Evolutionary conservation across 345 rosid genomes (phyloP).

Genomic region (Cardiospermum halicacabum): DNA sequence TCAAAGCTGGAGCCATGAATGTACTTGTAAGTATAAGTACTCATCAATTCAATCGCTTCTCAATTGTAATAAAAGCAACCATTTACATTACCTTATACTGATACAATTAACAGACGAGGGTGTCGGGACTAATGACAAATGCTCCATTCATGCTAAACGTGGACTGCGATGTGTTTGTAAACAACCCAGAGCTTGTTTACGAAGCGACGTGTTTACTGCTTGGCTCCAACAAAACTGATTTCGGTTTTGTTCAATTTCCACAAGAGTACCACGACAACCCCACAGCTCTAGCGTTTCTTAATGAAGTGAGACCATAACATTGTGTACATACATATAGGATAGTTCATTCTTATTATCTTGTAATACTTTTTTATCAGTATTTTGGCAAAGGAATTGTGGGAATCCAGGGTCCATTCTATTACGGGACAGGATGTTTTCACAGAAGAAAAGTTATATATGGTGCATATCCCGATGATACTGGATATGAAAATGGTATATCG

Average conservation of each 20-base stretch:
- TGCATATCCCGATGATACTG: constrained; percentile 24
- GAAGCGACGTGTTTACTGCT: constrained; percentile 53
- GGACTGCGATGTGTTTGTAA: constrained; percentile 69
- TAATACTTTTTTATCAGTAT: constrained; percentile 17
- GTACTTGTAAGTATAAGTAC: too few relatives aligned
- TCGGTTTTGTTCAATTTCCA: constrained; percentile 51
- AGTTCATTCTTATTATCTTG: too few relatives aligned
- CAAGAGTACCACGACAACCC: constrained; percentile 40
- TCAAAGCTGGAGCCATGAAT: constrained; percentile 58
- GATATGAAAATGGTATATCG: constrained; percentile 5
- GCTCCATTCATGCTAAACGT: constrained; percentile 74
- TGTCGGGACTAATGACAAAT: constrained; percentile 68
- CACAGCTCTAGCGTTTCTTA: constrained; percentile 16
- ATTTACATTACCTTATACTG: not conserved
- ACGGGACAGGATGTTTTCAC: constrained; percentile 59
- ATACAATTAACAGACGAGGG: constrained; percentile 37
- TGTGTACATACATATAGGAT: too few relatives aligned
- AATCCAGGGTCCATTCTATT: constrained; percentile 48
- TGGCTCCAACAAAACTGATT: constrained; percentile 16
- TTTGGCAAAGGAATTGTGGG: constrained; percentile 36
- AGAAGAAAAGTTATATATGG: constrained; percentile 62
- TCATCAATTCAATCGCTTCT: too few relatives aligned
- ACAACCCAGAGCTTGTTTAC: constrained; percentile 42
- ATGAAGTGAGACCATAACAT: constrained; percentile 17
- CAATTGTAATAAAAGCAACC: not conserved